A percentile compares a stretch with the other conserved stretches of the same genome.
These are phyloP conservation scores for Entophlyctis luteolus DNA, from an alignment of 192 early-diverging fungal species.

Conservation along the genomic window DNA sequence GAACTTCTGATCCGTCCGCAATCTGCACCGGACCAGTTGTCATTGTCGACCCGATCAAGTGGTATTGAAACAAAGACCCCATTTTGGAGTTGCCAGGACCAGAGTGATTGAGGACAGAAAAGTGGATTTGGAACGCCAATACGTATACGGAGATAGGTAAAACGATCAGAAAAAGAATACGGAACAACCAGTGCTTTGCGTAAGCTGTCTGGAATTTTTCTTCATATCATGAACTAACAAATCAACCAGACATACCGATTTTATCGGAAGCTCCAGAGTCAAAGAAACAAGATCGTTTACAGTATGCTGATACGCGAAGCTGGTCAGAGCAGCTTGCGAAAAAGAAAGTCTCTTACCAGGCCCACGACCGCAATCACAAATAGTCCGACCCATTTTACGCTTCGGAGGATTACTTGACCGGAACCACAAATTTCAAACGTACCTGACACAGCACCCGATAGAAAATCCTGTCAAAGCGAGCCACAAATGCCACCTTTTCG, in stretches of 20 bases:
- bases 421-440: constrained; percentile 56
- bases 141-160: constrained; percentile 82
- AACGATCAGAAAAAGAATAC: constrained; percentile 74
- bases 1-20: constrained; percentile 80
- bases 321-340: background rate
- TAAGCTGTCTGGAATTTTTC: constrained; percentile 39
- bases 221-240: background rate
- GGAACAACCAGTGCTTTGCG: constrained; percentile 73
- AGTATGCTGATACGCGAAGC: constrained; percentile 55
- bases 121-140: constrained; percentile 79
- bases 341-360: constrained; percentile 25
- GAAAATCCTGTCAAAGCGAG: constrained; percentile 78
- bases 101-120: constrained; percentile 70
- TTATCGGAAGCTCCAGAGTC: constrained; percentile 68
- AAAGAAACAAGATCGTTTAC: constrained; percentile 84
- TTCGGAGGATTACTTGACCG: constrained; percentile 23
- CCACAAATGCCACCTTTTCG: constrained; percentile 83
- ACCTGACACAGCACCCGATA: constrained; percentile 55
- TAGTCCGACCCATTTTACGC: constrained; percentile 95
- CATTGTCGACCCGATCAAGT: constrained; percentile 56
- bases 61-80: constrained; percentile 92
- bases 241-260: no score
- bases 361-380: constrained; percentile 87
- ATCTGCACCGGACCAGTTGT: constrained; percentile 60
- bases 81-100: constrained; percentile 89